Conservation (phyloP, 257 asterid species). For the Scutellaria minor region DNA sequence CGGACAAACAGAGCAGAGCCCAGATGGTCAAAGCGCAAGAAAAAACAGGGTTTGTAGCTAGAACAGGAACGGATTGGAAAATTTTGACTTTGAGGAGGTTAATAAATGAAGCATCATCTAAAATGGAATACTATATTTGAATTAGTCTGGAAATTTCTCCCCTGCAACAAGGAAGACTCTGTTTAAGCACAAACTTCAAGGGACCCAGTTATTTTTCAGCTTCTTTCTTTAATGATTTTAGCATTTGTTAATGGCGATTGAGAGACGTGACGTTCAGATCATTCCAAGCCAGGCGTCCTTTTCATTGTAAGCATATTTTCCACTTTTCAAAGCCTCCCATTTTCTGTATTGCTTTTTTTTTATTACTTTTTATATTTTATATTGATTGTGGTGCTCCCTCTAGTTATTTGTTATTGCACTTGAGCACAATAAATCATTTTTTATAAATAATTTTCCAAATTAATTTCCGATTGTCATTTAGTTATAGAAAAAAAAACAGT, state of each 20-base stretch:
- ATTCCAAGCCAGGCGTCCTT: slow-evolving; percentile 69
- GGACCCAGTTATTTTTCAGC: slow-evolving; percentile 42
- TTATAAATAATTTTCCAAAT: too few species aligned
- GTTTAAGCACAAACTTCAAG: slow-evolving; percentile 51
- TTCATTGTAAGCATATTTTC: slow-evolving; percentile 57
- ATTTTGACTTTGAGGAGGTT: slow-evolving; percentile 21
- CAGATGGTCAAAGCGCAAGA: slow-evolving; percentile 40
- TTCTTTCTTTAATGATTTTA: slow-evolving; percentile 38
- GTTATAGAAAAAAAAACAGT: too few species aligned
- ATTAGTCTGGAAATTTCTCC: slow-evolving; percentile 42
- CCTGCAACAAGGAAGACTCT: slow-evolving; percentile 19
- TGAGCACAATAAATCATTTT: background rate
- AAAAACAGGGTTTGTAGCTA: slow-evolving; percentile 20
- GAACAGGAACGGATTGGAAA: slow-evolving; percentile 25
- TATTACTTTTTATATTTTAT: slow-evolving; percentile 30
- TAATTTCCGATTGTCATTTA: too few species aligned
- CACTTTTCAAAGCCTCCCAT: slow-evolving; percentile 60
- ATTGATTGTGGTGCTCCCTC: slow-evolving; percentile 27
- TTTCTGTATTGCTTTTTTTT: slow-evolving; percentile 31
- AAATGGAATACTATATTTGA: slow-evolving; percentile 25
- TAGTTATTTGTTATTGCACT: slow-evolving; percentile 35
- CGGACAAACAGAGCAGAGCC: slow-evolving; percentile 40
- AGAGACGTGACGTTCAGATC: slow-evolving; percentile 63
- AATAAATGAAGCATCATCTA: slow-evolving; percentile 30
- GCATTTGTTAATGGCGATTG: slow-evolving; percentile 42